Evolutionary conservation across 2,329 filamentous ascomycete species (phyloP).

Genomic region (Sarocladium kiliense): DNA sequence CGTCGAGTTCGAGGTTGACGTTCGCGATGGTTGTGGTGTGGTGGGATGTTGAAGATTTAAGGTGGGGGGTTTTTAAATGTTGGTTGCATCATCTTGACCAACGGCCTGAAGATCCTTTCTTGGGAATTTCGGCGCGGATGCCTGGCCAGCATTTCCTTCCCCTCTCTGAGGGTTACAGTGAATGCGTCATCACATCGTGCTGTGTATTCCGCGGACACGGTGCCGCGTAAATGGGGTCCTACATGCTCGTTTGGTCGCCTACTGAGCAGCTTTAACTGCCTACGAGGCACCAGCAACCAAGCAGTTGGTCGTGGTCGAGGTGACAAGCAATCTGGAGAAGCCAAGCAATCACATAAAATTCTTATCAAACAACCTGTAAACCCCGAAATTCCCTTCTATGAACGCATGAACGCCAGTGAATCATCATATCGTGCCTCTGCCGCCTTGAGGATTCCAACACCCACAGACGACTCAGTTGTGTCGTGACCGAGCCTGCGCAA

Average conservation of each 20-base stretch:
- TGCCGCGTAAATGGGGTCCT: too few relatives aligned
- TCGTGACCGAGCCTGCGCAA: constrained; percentile 61
- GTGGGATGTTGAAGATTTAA: constrained; percentile 1
- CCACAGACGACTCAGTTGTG: constrained; percentile 19
- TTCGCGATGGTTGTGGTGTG: background rate
- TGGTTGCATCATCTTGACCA: constrained; percentile 7
- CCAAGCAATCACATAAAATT: too few relatives aligned
- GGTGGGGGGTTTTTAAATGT: background rate
- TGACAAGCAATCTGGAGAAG: too few relatives aligned
- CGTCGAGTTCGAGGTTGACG: background rate
- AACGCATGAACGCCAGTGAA: constrained; percentile 9
- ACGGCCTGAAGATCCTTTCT: background rate
- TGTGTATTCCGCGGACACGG: too few relatives aligned
- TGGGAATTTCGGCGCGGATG: background rate
- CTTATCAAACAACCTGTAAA: background rate
- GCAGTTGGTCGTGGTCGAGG: too few relatives aligned
- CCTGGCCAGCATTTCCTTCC: background rate
- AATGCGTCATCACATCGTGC: too few relatives aligned
- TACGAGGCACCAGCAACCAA: too few relatives aligned
- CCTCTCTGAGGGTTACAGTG: background rate
- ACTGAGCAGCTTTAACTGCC: background rate
- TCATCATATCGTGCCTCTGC: constrained; percentile 4
- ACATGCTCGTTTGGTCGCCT: background rate
- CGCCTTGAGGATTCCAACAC: background rate
- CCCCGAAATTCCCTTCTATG: constrained; percentile 9